These are phyloP conservation scores for rapeseed (Brassica napus) DNA, from an alignment of 345 rosid species.

Conservation along the genomic window DNA sequence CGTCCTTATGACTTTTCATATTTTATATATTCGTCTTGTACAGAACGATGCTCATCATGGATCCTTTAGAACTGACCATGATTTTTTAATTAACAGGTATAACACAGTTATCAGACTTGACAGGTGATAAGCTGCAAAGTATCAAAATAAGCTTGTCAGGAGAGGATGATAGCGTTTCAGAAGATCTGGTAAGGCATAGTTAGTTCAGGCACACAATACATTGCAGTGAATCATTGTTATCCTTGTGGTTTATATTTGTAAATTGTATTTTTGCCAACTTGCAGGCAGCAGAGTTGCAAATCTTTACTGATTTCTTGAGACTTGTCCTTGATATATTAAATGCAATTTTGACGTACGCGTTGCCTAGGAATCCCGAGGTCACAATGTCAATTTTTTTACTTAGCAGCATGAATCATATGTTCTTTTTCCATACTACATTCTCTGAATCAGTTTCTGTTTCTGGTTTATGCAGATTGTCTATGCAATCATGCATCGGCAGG, in stretches of 20 bases:
- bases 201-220: conserved; percentile 12
- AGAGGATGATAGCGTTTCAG: conserved; percentile 55
- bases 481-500: conserved; percentile 95
- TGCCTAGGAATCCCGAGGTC: conserved; percentile 95
- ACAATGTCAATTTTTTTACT: not conserved
- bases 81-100: conserved; percentile 56
- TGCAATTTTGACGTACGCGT: conserved; percentile 88
- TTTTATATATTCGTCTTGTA: not conserved
- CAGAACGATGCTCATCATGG: not conserved
- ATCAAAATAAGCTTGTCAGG: conserved; percentile 51
- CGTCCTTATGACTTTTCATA: not conserved
- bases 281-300: conserved; percentile 94
- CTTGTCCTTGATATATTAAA: conserved; percentile 92
- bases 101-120: conserved; percentile 76
- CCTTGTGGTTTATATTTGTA: conserved; percentile 4
- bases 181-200: conserved; percentile 63
- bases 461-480: conserved; percentile 69
- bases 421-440: not conserved
- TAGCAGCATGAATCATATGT: conserved; percentile 6
- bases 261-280: conserved; percentile 16
- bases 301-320: conserved; percentile 92
- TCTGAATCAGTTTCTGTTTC: conserved; percentile 18
- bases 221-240: not conserved
- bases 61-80: conserved; percentile 11
- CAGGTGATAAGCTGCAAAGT: conserved; percentile 56